Conservation (phyloP, 441 rosid species). For the Brassica balearica region DNA sequence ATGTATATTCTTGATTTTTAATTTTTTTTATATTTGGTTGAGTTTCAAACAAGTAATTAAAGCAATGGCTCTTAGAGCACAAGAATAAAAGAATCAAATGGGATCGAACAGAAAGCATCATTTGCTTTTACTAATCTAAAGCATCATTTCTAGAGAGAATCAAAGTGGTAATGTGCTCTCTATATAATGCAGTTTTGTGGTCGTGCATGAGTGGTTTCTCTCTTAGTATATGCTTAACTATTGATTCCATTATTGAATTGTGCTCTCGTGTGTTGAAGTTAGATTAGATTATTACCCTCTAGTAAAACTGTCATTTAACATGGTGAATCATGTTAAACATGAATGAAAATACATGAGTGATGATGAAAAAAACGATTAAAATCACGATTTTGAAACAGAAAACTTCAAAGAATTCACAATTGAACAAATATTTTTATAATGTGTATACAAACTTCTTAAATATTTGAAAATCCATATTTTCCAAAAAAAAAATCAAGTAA, state of each 20-base stretch:
- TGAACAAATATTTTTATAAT: background rate
- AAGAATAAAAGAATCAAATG: conserved; percentile 33
- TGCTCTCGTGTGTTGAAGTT: background rate
- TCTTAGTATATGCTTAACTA: background rate
- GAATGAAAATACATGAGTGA: background rate
- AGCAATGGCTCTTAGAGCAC: conserved; percentile 29
- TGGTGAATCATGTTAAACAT: background rate
- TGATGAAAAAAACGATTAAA: background rate
- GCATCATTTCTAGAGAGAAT: conserved; percentile 26
- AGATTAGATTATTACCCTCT: background rate
- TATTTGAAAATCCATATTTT: background rate
- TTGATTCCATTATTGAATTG: background rate
- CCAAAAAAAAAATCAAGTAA: background rate
- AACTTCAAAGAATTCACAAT: background rate
- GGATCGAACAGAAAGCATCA: conserved; percentile 15
- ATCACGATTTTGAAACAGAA: background rate
- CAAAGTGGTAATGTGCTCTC: background rate
- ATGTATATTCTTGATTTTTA: background rate
- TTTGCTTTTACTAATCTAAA: conserved; percentile 14
- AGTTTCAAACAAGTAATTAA: conserved; percentile 38
- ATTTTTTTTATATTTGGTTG: conserved; percentile 22
- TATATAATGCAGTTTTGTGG: background rate
- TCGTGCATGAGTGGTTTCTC: background rate
- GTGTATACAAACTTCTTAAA: background rate
- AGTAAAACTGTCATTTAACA: background rate